These are phyloP conservation scores for Rhodotorula sp. DNA, from an alignment of 1,284 basidiomycete species.

Conservation along the genomic window DNA sequence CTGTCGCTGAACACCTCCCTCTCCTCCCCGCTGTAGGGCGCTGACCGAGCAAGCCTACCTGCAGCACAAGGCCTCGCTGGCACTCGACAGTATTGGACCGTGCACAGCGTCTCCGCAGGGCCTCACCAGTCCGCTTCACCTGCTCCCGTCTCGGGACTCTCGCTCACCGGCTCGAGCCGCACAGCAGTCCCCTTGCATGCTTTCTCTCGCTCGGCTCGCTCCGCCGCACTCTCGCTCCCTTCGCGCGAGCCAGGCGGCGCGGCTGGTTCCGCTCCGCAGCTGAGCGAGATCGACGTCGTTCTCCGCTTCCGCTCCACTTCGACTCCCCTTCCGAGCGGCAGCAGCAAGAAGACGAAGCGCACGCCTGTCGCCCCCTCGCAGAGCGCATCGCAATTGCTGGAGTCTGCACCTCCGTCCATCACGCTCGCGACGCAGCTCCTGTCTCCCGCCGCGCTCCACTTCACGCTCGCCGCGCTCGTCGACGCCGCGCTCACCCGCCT, in stretches of 20 bases:
- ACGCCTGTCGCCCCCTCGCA: neutral
- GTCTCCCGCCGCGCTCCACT: conserved; percentile 16
- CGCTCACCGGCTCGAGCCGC: neutral
- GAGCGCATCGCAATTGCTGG: neutral
- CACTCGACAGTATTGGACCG: neutral
- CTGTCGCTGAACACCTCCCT: too few species aligned
- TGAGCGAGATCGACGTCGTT: conserved; percentile 2
- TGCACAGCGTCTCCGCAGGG: rapidly evolving
- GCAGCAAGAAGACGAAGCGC: neutral
- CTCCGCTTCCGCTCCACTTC: neutral
- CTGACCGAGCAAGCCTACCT: neutral
- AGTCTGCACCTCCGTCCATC: neutral
- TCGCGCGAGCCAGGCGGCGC: neutral
- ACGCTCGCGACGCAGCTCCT: conserved; percentile 3
- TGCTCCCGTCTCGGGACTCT: neutral
- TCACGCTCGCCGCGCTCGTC: conserved; percentile 8
- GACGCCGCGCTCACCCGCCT: neutral
- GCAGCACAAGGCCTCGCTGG: conserved; percentile 4
- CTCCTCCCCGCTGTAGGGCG: too few species aligned
- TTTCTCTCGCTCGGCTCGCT: conserved; percentile 5
- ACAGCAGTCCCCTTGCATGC: conserved; percentile 8
- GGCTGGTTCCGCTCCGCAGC: neutral
- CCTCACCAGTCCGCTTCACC: neutral
- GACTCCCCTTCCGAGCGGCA: neutral
- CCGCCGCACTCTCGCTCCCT: neutral